Evolutionary conservation across 495 filamentous ascomycete genomes (phyloP).

Genomic region (Clohesyomyces aquaticus): DNA sequence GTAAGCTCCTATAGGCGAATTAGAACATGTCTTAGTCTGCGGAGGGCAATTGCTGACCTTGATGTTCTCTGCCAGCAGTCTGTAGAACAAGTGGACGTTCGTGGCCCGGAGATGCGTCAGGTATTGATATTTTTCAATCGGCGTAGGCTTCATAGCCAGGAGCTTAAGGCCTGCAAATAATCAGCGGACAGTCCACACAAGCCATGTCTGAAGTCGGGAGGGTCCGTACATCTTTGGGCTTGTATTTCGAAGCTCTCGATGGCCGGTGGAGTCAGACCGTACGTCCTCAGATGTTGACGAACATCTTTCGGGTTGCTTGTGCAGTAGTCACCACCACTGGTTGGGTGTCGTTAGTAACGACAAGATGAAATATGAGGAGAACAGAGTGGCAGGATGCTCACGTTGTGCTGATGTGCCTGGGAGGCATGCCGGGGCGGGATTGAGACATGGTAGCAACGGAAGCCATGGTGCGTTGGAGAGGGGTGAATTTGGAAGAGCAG

Average conservation of each 20-base stretch:
- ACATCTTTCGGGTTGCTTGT: conserved; percentile 66
- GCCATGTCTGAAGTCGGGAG: conserved; percentile 2
- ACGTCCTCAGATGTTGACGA: conserved; percentile 69
- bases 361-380: background rate
- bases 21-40: conserved; percentile 27
- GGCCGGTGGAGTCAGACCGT: conserved; percentile 71
- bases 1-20: conserved; percentile 68
- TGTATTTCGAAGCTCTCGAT: conserved; percentile 72
- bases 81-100: conserved; percentile 93
- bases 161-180: conserved; percentile 61
- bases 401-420: conserved; percentile 40
- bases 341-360: background rate
- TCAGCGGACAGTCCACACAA: background rate
- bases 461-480: conserved; percentile 32
- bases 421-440: conserved; percentile 25
- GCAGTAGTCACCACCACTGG: conserved; percentile 54
- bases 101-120: conserved; percentile 83
- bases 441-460: conserved; percentile 44
- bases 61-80: conserved; percentile 86
- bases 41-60: conserved; percentile 54
- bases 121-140: conserved; percentile 94
- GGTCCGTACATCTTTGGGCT: conserved; percentile 64
- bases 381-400: conserved; percentile 13
- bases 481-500: background rate
- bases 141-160: conserved; percentile 74